Conservation (phyloP, 2,329 filamentous ascomycete species). For the Diplodia sapinea region DNA sequence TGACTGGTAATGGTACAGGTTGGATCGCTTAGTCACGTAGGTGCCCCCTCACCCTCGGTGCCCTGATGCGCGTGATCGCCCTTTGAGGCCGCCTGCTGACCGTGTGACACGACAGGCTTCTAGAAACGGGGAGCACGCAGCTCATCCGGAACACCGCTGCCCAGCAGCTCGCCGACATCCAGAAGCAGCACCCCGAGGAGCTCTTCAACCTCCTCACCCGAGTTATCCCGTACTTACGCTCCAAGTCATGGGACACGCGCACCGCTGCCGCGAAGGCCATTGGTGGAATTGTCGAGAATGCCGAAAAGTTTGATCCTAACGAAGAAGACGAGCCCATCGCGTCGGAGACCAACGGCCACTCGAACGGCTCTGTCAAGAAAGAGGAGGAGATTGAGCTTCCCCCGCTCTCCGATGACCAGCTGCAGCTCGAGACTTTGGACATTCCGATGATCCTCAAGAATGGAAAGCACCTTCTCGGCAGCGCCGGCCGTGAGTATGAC, state of each 20-base stretch:
- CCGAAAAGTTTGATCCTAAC: conserved; percentile 87
- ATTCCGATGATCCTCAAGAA: conserved; percentile 79
- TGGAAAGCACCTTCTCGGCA: conserved; percentile 83
- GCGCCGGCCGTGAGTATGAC: conserved; percentile 80
- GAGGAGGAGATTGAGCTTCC: conserved; percentile 57
- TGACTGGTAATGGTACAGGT: conserved; percentile 38
- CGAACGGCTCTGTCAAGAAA: conserved; percentile 48
- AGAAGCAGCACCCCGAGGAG: conserved; percentile 97
- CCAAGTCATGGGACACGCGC: conserved; percentile 96
- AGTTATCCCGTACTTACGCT: conserved; percentile 92
- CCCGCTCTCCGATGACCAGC: conserved; percentile 62
- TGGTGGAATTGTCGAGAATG: conserved; percentile 90
- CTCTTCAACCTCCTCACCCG: conserved; percentile 92
- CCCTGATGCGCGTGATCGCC: conserved; percentile 23
- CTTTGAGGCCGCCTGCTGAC: conserved; percentile 15
- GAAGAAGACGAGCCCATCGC: conserved; percentile 60
- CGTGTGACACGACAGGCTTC: conserved; percentile 64
- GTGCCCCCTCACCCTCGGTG: conserved; percentile 29
- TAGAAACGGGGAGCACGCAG: conserved; percentile 96
- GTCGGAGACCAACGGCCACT: conserved; percentile 47
- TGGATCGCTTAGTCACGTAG: conserved; percentile 49
- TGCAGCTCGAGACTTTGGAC: conserved; percentile 77
- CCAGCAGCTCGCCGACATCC: conserved; percentile 94
- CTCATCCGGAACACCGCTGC: conserved; percentile 97
- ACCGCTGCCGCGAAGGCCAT: conserved; percentile 92